Conservation (phyloP, 2,329 filamentous ascomycete species). For the Karstenula rhodostoma region DNA sequence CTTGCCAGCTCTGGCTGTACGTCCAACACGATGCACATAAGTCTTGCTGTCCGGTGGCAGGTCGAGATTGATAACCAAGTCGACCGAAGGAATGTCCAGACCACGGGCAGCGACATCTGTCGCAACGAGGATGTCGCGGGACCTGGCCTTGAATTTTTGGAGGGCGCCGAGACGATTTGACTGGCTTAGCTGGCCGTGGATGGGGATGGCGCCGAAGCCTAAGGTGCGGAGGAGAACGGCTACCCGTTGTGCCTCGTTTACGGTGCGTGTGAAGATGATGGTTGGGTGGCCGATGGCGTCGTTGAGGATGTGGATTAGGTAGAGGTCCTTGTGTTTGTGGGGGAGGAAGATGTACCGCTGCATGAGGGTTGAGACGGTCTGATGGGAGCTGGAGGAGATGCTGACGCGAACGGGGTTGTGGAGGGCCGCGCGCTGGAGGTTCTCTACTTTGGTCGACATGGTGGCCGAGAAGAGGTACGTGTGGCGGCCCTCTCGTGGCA, state of each 20-base stretch:
- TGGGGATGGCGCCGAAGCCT: slow-evolving; percentile 87
- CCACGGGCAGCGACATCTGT: slow-evolving; percentile 94
- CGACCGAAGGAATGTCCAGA: slow-evolving; percentile 91
- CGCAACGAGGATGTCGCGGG: slow-evolving; percentile 86
- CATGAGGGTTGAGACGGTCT: slow-evolving; percentile 87
- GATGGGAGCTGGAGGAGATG: slow-evolving; percentile 83
- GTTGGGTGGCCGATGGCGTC: slow-evolving; percentile 85
- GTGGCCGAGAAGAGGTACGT: slow-evolving; percentile 91
- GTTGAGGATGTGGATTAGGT: slow-evolving; percentile 85
- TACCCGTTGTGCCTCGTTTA: slow-evolving; percentile 87
- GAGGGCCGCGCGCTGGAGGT: slow-evolving; percentile 86
- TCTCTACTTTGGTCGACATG: slow-evolving; percentile 92
- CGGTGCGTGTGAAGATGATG: slow-evolving; percentile 92
- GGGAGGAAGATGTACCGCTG: slow-evolving; percentile 84
- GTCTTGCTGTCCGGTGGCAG: slow-evolving; percentile 86
- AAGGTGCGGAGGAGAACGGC: slow-evolving; percentile 83
- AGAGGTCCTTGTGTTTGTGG: slow-evolving; percentile 84
- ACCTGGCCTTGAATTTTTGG: slow-evolving; percentile 84
- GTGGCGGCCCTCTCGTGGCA: slow-evolving; percentile 67
- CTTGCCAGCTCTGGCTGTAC: slow-evolving; percentile 87
- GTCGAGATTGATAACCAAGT: slow-evolving; percentile 86
- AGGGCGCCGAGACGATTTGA: slow-evolving; percentile 85
- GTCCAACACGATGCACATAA: slow-evolving; percentile 88
- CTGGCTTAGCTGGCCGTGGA: slow-evolving; percentile 92
- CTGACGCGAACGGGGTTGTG: slow-evolving; percentile 84